A percentile compares a stretch with the other conserved stretches of the same genome.
Conservation (phyloP, 2,329 filamentous ascomycete species). For the Alternaria viburni region DNA sequence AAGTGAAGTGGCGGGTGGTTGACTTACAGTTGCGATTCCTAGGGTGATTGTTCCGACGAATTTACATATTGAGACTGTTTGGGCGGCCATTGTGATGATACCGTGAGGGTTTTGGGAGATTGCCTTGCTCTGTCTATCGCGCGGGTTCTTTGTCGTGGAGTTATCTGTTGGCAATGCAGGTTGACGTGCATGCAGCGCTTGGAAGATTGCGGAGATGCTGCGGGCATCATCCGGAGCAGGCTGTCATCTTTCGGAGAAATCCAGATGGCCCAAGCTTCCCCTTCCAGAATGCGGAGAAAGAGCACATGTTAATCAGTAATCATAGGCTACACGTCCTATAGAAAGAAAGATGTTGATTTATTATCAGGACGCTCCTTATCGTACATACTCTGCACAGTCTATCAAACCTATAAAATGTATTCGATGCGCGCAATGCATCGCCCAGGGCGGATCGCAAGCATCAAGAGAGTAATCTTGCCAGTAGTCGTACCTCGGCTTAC, state of each 20-base stretch:
- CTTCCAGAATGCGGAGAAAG: slow-evolving; percentile 3
- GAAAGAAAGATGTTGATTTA: background rate
- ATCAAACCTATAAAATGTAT: background rate
- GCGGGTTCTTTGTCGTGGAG: background rate
- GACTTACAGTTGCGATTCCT: slow-evolving; percentile 82
- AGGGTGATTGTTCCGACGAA: slow-evolving; percentile 92
- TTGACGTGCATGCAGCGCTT: slow-evolving; percentile 24
- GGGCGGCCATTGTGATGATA: slow-evolving; percentile 61
- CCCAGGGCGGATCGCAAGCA: background rate
- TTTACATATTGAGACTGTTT: slow-evolving; percentile 79
- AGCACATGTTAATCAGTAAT: background rate
- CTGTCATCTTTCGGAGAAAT: background rate
- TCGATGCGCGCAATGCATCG: background rate
- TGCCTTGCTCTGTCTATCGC: background rate
- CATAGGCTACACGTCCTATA: background rate
- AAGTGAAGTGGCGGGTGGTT: slow-evolving; percentile 18
- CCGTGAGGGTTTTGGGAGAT: background rate
- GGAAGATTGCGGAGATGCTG: slow-evolving; percentile 23
- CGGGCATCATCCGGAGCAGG: slow-evolving; percentile 7
- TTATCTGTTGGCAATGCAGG: slow-evolving; percentile 12
- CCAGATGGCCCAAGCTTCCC: slow-evolving; percentile 1
- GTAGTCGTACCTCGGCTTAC: slow-evolving; percentile 30
- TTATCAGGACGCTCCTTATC: background rate
- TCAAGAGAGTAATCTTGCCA: slow-evolving; percentile 14
- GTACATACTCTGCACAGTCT: background rate